A percentile compares a stretch with the other conserved stretches of the same genome.
Conservation (phyloP, 208 protist genomes). For the Acanthamoeba royreba region DNA sequence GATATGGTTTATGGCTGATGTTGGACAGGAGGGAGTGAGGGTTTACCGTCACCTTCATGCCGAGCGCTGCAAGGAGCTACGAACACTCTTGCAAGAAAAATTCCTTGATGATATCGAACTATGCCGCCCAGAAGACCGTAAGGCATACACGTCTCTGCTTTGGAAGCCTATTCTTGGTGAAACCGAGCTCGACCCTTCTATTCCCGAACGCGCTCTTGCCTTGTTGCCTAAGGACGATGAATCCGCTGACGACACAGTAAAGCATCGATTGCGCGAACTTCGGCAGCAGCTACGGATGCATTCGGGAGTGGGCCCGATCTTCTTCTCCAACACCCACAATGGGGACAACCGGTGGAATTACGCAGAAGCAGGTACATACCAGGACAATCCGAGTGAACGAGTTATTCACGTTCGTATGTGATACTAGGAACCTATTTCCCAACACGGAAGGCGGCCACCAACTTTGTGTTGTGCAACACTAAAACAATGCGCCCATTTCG, state of each 20-base stretch:
- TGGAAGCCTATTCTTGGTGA: not conserved
- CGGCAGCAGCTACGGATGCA: not conserved
- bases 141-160: no score
- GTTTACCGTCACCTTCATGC: not conserved
- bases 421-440: not conserved
- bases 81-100: not conserved
- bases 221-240: not conserved
- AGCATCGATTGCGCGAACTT: not conserved
- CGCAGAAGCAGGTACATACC: not conserved
- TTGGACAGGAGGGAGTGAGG: not conserved
- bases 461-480: not conserved
- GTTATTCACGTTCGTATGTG: no score
- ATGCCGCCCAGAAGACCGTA: not conserved
- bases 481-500: not conserved
- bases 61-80: not conserved
- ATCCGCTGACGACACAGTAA: not conserved
- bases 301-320: not conserved
- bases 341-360: not conserved
- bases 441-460: not conserved
- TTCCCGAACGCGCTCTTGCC: not conserved
- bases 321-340: not conserved
- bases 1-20: not conserved
- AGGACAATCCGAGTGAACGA: no score
- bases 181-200: not conserved
- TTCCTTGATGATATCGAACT: not conserved